These are phyloP conservation scores for Hibiscus trionum DNA, from an alignment of 345 rosid species.

Conservation along the genomic window DNA sequence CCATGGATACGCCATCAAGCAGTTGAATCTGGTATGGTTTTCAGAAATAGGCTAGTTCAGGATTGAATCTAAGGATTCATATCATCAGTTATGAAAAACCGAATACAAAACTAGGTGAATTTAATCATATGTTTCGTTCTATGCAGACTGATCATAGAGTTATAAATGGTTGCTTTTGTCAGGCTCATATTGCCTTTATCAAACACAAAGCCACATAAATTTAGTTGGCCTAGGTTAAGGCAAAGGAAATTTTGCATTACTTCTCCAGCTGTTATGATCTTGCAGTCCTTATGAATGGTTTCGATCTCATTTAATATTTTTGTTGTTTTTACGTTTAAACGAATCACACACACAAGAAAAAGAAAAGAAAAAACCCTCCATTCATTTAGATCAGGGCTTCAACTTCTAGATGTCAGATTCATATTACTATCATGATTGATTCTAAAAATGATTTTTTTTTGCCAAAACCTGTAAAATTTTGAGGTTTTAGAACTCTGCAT, in stretches of 20 bases:
- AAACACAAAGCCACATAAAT: not conserved
- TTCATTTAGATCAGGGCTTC: not conserved
- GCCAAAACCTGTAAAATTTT: not conserved
- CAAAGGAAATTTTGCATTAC: not conserved
- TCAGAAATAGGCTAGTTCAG: not conserved
- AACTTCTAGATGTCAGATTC: not conserved
- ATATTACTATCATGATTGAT: not conserved
- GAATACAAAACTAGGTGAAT: not conserved
- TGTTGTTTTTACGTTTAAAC: not conserved
- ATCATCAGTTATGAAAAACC: not conserved
- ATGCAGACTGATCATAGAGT: not conserved
- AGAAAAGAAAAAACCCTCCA: not conserved
- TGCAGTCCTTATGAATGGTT: not conserved
- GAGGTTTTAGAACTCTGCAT: not conserved
- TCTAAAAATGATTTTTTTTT: not conserved
- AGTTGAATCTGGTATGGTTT: constrained; percentile 5
- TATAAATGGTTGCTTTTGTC: not conserved
- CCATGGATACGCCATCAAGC: constrained; percentile 5
- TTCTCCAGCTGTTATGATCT: not conserved
- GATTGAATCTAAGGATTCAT: not conserved
- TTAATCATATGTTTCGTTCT: not conserved
- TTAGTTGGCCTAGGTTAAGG: not conserved
- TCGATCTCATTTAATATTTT: not conserved
- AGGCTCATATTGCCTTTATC: not conserved
- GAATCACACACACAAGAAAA: not conserved